These are phyloP conservation scores for Quercus berberidifolia DNA, from an alignment of 306 rosid genomes.

Conservation along the genomic window DNA sequence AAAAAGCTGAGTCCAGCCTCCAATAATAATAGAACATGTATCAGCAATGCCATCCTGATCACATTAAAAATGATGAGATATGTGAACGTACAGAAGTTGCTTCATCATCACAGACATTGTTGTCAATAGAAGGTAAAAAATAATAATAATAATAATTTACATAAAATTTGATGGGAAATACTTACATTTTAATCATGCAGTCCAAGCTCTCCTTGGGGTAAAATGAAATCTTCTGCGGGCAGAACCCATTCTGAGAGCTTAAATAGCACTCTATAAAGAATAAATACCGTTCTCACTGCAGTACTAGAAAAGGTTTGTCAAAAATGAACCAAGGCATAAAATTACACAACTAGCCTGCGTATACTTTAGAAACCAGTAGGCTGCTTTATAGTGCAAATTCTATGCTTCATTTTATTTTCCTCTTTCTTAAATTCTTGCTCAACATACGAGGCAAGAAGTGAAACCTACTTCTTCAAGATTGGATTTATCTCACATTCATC, in stretches of 20 bases:
- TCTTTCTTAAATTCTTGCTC: conserved; percentile 45
- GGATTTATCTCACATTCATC: conserved; percentile 75
- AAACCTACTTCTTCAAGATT: conserved; percentile 24
- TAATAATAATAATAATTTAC: background rate
- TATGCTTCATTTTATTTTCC: conserved; percentile 46
- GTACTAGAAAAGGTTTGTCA: conserved; percentile 30
- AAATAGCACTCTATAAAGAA: conserved; percentile 31
- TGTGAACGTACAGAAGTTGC: background rate
- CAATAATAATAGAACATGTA: conserved; percentile 10
- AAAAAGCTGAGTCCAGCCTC: conserved; percentile 43
- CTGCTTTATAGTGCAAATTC: conserved; percentile 39
- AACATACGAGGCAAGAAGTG: conserved; percentile 34
- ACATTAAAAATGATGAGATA: conserved; percentile 31
- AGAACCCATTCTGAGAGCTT: conserved; percentile 38
- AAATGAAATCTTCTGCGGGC: conserved; percentile 36
- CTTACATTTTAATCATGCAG: conserved; percentile 45
- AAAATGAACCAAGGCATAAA: conserved; percentile 43
- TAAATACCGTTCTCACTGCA: conserved; percentile 35
- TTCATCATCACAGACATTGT: background rate
- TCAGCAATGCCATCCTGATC: conserved; percentile 25
- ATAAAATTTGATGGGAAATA: conserved; percentile 1
- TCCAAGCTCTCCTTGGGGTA: conserved; percentile 27
- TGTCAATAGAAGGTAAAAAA: too few relatives aligned
- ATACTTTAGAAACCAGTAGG: conserved; percentile 40
- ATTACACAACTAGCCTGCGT: conserved; percentile 43